These are phyloP conservation scores for Jamesozyma piceae DNA, from an alignment of 805 yeast species.

Conservation along the genomic window DNA sequence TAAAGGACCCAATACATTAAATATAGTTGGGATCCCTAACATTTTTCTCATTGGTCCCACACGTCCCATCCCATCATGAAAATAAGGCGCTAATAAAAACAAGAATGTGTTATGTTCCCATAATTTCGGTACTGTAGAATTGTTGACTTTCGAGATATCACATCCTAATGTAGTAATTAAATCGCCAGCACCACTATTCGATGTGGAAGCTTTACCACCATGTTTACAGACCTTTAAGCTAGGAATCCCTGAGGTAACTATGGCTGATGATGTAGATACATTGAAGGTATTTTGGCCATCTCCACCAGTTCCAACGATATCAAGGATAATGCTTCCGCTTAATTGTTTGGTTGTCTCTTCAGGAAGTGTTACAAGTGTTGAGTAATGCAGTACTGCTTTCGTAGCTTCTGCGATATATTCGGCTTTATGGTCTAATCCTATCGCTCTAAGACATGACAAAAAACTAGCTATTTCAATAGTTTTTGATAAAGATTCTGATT, in stretches of 20 bases:
- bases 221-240: conserved; percentile 76
- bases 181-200: conserved; percentile 91
- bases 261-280: conserved; percentile 90
- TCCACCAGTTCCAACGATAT: conserved; percentile 98
- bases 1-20: conserved; percentile 89
- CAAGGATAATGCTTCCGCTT: conserved; percentile 28
- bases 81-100: conserved; percentile 87
- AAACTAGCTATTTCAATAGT: conserved; percentile 68
- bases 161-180: conserved; percentile 72
- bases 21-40: conserved; percentile 85
- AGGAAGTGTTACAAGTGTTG: conserved; percentile 43
- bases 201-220: conserved; percentile 95
- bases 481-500: conserved; percentile 25
- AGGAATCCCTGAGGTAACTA: conserved; percentile 81
- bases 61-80: conserved; percentile 82
- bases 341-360: not conserved
- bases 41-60: conserved; percentile 71
- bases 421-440: conserved; percentile 72
- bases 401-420: conserved; percentile 84
- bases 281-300: conserved; percentile 97
- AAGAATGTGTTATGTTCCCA: conserved; percentile 40
- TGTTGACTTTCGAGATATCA: conserved; percentile 62
- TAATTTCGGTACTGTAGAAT: conserved; percentile 48
- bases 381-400: conserved; percentile 54
- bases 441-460: conserved; percentile 63